Evolutionary conservation across 768 basidiomycete species (phyloP).

Genomic region (Mycena albidolilacea): DNA sequence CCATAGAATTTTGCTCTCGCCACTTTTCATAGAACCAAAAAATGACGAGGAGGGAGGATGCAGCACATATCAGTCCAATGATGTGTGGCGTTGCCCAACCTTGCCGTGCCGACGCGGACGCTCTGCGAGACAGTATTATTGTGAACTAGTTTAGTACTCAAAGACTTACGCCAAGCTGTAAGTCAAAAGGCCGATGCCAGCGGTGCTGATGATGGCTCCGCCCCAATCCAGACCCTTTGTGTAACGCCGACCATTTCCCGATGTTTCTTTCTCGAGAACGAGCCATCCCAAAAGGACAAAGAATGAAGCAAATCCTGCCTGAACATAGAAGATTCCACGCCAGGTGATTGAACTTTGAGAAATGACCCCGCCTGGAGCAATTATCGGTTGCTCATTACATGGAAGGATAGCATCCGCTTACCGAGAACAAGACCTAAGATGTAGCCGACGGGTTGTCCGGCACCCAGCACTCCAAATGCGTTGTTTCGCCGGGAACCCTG

Average conservation of each 20-base stretch:
- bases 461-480: conserved; percentile 47
- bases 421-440: conserved; percentile 49
- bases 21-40: conserved; percentile 19
- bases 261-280: neutral
- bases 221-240: conserved; percentile 50
- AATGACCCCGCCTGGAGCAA: conserved; percentile 1
- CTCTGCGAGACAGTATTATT: conserved; percentile 29
- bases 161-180: conserved; percentile 46
- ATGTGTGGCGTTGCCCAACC: conserved; percentile 49
- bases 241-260: conserved; percentile 36
- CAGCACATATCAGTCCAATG: conserved; percentile 28
- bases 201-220: conserved; percentile 46
- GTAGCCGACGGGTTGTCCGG: conserved; percentile 48
- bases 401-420: conserved; percentile 3
- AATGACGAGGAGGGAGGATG: neutral
- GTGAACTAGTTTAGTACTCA: neutral
- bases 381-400: neutral
- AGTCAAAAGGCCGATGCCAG: conserved; percentile 46
- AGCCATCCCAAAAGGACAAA: conserved; percentile 18
- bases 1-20: conserved; percentile 19
- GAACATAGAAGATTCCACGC: conserved; percentile 20
- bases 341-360: conserved; percentile 7
- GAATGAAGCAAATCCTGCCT: neutral
- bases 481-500: conserved; percentile 43
- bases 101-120: conserved; percentile 44